Percentiles rank a stretch among this genome's conserved stretches.
Conservation (phyloP, 2,329 filamentous ascomycete species). For the Malbranchea zuffiana region DNA sequence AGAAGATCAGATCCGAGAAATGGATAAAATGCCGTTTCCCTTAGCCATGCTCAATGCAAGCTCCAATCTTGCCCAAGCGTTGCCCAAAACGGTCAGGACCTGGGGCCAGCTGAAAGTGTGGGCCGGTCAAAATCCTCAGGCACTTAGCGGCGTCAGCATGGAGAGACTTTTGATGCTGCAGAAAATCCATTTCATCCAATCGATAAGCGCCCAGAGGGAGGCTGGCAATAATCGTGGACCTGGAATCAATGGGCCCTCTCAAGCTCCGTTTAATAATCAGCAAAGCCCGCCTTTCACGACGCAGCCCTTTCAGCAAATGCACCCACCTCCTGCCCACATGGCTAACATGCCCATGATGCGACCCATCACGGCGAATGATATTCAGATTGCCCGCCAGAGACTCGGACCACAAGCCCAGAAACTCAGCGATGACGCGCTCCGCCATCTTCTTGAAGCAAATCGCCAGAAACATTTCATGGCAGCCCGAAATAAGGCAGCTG, state of each 20-base stretch:
- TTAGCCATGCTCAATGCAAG: slow-evolving; percentile 25
- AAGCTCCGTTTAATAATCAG: slow-evolving; percentile 18
- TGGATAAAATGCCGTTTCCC: slow-evolving; percentile 34
- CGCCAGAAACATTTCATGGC: slow-evolving; percentile 28
- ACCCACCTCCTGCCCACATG: slow-evolving; percentile 14
- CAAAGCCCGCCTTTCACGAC: slow-evolving; percentile 20
- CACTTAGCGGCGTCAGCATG: slow-evolving; percentile 32
- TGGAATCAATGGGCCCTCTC: slow-evolving; percentile 18
- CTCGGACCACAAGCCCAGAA: slow-evolving; percentile 26
- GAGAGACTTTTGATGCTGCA: slow-evolving; percentile 33
- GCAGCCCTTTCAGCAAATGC: slow-evolving; percentile 21
- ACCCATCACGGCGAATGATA: slow-evolving; percentile 27
- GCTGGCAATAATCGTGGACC: slow-evolving; percentile 18
- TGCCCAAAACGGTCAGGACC: slow-evolving; percentile 43
- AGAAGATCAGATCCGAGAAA: slow-evolving; percentile 32
- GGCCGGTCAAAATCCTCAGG: slow-evolving; percentile 37
- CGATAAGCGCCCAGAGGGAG: slow-evolving; percentile 22
- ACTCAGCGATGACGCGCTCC: slow-evolving; percentile 35
- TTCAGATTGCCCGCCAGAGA: slow-evolving; percentile 28
- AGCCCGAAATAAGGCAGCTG: slow-evolving; percentile 19
- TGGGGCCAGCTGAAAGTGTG: slow-evolving; percentile 50
- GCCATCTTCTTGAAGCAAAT: slow-evolving; percentile 25
- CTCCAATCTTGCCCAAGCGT: slow-evolving; percentile 22
- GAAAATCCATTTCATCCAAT: slow-evolving; percentile 34
- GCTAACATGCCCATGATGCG: slow-evolving; percentile 25